Evolutionary conservation across 73 alveolate species (phyloP).

Genomic region (Uronychia binucleata): DNA sequence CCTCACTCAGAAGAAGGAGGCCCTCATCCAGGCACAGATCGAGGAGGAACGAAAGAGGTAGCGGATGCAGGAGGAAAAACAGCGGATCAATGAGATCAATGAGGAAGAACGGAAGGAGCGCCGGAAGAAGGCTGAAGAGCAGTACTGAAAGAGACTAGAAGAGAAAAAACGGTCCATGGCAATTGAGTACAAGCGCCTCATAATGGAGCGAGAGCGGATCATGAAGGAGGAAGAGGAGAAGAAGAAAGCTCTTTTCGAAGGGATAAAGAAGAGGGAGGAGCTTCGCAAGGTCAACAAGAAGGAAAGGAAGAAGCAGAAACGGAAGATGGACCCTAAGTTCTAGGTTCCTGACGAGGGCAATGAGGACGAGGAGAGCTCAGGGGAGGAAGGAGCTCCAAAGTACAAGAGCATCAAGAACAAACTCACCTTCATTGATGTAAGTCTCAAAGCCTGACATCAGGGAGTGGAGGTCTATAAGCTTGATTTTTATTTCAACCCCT

Average conservation of each 20-base stretch:
- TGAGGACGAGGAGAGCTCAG: background rate
- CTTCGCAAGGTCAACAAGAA: background rate
- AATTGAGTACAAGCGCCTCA: background rate
- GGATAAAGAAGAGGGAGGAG: background rate
- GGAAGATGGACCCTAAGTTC: background rate
- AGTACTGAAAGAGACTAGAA: background rate
- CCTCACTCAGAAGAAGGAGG: background rate
- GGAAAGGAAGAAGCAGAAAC: background rate
- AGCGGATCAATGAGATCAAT: background rate
- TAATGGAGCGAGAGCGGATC: background rate
- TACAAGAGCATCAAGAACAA: background rate
- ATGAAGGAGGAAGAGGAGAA: background rate
- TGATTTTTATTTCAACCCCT: background rate
- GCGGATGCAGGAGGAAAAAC: background rate
- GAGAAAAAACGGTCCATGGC: background rate
- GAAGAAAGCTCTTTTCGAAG: background rate
- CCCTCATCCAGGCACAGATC: background rate
- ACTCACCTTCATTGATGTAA: background rate
- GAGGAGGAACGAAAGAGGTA: background rate
- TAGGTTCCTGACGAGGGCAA: background rate
- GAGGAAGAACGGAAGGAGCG: background rate
- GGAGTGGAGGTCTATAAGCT: background rate
- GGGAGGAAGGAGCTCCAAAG: background rate
- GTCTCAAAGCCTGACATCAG: no score
- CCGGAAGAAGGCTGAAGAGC: background rate